These are phyloP conservation scores for Odontarrhena argentea DNA, from an alignment of 345 rosid genomes.

Conservation along the genomic window DNA sequence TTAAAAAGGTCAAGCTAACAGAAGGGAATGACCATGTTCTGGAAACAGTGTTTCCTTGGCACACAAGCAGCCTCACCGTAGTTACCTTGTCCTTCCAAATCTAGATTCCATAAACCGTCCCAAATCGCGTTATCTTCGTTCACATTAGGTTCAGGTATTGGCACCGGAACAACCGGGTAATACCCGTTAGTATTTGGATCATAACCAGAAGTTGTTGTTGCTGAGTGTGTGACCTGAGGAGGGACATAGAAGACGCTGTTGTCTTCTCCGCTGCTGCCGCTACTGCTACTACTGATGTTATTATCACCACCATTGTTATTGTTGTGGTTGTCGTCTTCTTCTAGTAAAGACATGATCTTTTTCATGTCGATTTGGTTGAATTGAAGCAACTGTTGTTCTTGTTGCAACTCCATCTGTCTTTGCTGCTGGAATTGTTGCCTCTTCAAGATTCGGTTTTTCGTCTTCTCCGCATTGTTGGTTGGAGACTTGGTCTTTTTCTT, in stretches of 20 bases:
- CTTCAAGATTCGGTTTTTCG: conserved; percentile 57
- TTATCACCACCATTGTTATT: conserved; percentile 26
- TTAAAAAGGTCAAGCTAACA: conserved; percentile 37
- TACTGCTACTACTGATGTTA: conserved; percentile 33
- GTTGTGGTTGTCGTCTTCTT: conserved; percentile 49
- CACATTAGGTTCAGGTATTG: conserved; percentile 37
- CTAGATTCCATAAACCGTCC: conserved; percentile 77
- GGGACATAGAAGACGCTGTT: conserved; percentile 45
- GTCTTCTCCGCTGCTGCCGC: conserved; percentile 27
- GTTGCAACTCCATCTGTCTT: conserved; percentile 48
- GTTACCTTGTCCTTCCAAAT: conserved; percentile 56
- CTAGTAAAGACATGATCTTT: conserved; percentile 58
- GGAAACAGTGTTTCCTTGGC: conserved; percentile 48
- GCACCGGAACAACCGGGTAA: conserved; percentile 33
- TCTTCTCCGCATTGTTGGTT: conserved; percentile 51
- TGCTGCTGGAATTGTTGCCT: conserved; percentile 78
- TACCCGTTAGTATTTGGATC: conserved; percentile 39
- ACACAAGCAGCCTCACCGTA: conserved; percentile 42
- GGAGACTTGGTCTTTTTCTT: conserved; percentile 70
- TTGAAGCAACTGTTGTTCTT: conserved; percentile 53
- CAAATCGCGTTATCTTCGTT: conserved; percentile 56
- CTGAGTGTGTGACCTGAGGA: conserved; percentile 48
- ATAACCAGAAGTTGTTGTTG: conserved; percentile 25
- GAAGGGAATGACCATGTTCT: conserved; percentile 53
- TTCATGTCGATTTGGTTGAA: conserved; percentile 63